Evolutionary conservation across 2,329 filamentous ascomycete species (phyloP), one percentile per base, ranked within the genome.

Genomic region (Dactylonectria estremocensis): DNA sequence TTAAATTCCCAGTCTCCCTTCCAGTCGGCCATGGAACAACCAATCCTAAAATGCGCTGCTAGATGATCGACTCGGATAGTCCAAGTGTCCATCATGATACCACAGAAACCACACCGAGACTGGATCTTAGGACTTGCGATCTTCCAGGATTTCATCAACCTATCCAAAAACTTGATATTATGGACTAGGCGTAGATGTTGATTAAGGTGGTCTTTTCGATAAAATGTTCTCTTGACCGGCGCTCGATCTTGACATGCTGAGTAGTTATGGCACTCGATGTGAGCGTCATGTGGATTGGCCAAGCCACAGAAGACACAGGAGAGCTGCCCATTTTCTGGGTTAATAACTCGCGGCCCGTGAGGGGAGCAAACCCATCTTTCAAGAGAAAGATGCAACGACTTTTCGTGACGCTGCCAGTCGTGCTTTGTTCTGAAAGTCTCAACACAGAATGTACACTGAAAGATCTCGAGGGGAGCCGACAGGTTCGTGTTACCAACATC

Each of bases 1-100:
- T 91, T 89, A 69, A 92, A 91, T 83, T 89, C 90, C 89, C 89
- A 91, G 79, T 90, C 89, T 81, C 90, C 90, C 83, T 90, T 90
- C 90, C 90, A 92, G 78, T 91, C 88, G 69, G 87, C 88, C 89
- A 92, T 92, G 74, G 87, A 89, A 70, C 86, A 87, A 80, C 90
- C 89, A 28, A 84, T 87, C 80, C 90, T 91, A 83, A 91, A 92
- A 78, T 91, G 90, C 69, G 90, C 88, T 16, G 90, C 89, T 43
- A 91, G 80, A 74, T 92, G 90, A 73, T 91, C 89, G 16, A 88
- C 83, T 75, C 90, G 83, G 61, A 86, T 83, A 9, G 84, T 85
- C 90, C 90, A 92, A 49, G 86, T 89, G 72, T 89, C 87, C 82
- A 91, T 86, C 14, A 89, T 82, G 63, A 88, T 85, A 56, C 87